Conservation (phyloP, 306 rosid species). For the Sindora glabra region DNA sequence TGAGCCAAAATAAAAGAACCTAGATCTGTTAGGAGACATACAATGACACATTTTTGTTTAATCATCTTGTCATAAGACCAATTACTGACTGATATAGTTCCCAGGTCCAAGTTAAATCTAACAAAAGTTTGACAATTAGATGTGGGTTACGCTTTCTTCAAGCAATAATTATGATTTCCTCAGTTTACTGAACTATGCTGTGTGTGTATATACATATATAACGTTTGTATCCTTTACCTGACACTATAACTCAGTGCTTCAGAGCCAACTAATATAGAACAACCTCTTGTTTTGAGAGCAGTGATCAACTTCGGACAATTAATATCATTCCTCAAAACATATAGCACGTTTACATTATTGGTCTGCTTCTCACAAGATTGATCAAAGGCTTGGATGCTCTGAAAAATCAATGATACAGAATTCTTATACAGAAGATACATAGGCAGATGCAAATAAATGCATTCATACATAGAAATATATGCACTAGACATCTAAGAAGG, state of each 20-base stretch:
- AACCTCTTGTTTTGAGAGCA: constrained; percentile 40
- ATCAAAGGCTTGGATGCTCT: constrained; percentile 42
- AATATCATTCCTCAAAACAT: constrained; percentile 36
- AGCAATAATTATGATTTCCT: not conserved
- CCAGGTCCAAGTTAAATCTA: not conserved
- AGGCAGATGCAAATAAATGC: not conserved
- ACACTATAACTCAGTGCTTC: constrained; percentile 19
- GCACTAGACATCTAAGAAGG: not conserved
- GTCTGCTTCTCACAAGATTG: constrained; percentile 17
- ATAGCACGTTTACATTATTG: constrained; percentile 34
- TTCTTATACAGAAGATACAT: not conserved
- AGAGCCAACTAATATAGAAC: constrained; percentile 22
- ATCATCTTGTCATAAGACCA: too few species aligned
- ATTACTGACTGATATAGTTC: not conserved
- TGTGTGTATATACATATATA: not conserved
- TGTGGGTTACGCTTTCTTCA: not conserved
- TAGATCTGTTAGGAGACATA: not conserved
- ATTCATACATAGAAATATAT: constrained; percentile 4
- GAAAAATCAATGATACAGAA: constrained; percentile 15
- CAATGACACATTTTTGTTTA: too few species aligned
- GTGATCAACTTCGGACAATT: constrained; percentile 29
- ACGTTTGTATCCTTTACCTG: constrained; percentile 38
- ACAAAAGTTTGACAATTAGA: not conserved
- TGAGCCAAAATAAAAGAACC: not conserved
- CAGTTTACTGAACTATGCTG: not conserved